Conservation (phyloP, 805 yeast species). For the Wickerhamomyces pijperi region DNA sequence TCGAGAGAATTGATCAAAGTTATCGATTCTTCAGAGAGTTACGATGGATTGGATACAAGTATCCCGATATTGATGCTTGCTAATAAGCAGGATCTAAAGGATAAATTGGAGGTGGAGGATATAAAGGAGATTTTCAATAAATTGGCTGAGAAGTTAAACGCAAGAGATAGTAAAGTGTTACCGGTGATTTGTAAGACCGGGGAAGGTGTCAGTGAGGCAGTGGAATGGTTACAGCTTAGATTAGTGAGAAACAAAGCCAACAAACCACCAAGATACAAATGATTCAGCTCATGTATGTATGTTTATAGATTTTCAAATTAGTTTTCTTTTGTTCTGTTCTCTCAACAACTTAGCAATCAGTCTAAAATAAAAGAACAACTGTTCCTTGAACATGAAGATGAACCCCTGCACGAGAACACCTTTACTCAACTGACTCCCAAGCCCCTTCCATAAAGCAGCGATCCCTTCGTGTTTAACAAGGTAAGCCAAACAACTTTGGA, state of each 20-base stretch:
- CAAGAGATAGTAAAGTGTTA: slow-evolving; percentile 81
- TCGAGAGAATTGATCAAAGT: slow-evolving; percentile 43
- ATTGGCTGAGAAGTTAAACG: slow-evolving; percentile 74
- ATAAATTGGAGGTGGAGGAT: slow-evolving; percentile 62
- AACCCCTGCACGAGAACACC: slow-evolving; percentile 81
- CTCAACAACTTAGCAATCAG: slow-evolving; percentile 10
- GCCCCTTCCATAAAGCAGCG: slow-evolving; percentile 63
- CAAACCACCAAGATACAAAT: slow-evolving; percentile 24
- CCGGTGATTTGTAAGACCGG: slow-evolving; percentile 77
- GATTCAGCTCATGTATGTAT: too few species aligned
- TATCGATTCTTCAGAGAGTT: slow-evolving; percentile 27
- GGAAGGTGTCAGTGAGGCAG: slow-evolving; percentile 76
- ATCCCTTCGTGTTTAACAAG: slow-evolving; percentile 56
- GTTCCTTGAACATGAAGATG: slow-evolving; percentile 56
- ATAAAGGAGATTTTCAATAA: slow-evolving; percentile 76
- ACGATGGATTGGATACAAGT: slow-evolving; percentile 49
- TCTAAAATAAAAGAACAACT: slow-evolving; percentile 16
- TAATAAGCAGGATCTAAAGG: slow-evolving; percentile 79
- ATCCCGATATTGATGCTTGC: slow-evolving; percentile 92
- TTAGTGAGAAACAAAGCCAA: slow-evolving; percentile 34
- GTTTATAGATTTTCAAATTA: too few species aligned
- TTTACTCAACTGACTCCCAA: slow-evolving; percentile 69
- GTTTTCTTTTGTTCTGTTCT: slow-evolving; percentile 2
- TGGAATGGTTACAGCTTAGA: slow-evolving; percentile 79
- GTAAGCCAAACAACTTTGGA: slow-evolving; percentile 52